Percentiles rank a stretch among this genome's conserved stretches.
Evolutionary conservation across 257 asterid genomes (phyloP).

Genomic region (Voacanga thouarsii): DNA sequence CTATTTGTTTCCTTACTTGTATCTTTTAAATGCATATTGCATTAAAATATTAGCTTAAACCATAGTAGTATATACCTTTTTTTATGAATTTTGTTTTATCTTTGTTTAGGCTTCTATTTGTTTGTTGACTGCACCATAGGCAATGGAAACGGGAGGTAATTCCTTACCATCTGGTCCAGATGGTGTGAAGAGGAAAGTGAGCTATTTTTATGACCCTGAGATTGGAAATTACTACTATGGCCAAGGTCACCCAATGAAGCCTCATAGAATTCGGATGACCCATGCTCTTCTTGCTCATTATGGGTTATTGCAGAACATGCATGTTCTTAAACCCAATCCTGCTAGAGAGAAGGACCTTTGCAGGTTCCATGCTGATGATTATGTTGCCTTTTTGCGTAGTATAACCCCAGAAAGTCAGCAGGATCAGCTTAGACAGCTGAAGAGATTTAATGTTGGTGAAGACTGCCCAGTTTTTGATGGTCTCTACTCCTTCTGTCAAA

Average conservation of each 20-base stretch:
- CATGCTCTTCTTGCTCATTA: conserved; percentile 31
- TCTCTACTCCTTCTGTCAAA: conserved; percentile 26
- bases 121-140: background rate
- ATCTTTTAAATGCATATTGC: background rate
- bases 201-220: conserved; percentile 27
- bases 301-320: conserved; percentile 21
- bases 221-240: conserved; percentile 28
- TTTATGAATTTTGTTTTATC: background rate
- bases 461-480: conserved; percentile 30
- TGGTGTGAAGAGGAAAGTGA: conserved; percentile 31
- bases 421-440: conserved; percentile 26
- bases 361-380: conserved; percentile 26
- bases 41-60: background rate
- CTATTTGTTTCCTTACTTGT: background rate
- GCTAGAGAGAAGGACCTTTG: conserved; percentile 28
- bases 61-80: background rate
- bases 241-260: conserved; percentile 33
- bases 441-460: conserved; percentile 29
- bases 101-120: background rate
- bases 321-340: conserved; percentile 20
- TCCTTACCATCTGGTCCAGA: conserved; percentile 27
- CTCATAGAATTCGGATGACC: conserved; percentile 30
- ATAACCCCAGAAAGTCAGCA: conserved; percentile 28
- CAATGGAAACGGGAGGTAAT: conserved; percentile 26
- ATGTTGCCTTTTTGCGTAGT: conserved; percentile 23